Conservation (phyloP, 768 basidiomycete species). For the Lentinula guzmanii region DNA sequence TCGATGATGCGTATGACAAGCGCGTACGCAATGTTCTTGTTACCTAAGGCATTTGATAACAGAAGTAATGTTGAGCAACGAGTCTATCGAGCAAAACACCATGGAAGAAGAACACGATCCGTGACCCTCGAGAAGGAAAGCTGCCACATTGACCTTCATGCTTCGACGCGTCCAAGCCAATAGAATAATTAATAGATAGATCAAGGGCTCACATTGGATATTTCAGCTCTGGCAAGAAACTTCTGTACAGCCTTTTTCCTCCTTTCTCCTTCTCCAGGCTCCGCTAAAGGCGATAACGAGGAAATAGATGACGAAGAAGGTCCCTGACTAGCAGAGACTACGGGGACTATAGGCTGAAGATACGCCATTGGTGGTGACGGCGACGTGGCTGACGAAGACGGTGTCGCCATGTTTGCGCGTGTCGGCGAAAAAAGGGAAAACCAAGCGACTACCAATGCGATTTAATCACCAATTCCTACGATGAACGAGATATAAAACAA, state of each 20-base stretch:
- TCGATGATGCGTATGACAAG: constrained; percentile 79
- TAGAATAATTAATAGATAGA: constrained; percentile 13
- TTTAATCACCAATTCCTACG: constrained; percentile 25
- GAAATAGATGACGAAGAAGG: constrained; percentile 14
- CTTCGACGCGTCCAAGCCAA: constrained; percentile 42
- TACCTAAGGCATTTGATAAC: constrained; percentile 44
- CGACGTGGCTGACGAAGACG: constrained; percentile 77
- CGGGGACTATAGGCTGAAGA: constrained; percentile 29
- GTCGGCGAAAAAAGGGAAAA: constrained; percentile 11
- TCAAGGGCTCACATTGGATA: constrained; percentile 64
- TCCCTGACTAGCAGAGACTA: constrained; percentile 18
- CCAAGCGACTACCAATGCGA: constrained; percentile 10
- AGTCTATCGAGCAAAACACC: constrained; percentile 13
- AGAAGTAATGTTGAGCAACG: constrained; percentile 29
- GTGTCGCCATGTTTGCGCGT: constrained; percentile 65
- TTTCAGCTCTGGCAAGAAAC: constrained; percentile 72
- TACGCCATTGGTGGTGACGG: constrained; percentile 71
- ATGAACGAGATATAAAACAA: constrained; percentile 12
- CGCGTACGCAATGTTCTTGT: constrained; percentile 77
- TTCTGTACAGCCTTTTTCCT: constrained; percentile 67
- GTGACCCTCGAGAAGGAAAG: not conserved
- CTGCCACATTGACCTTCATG: not conserved
- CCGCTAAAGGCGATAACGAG: constrained; percentile 28
- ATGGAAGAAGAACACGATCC: not conserved
- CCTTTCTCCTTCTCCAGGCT: constrained; percentile 48